phyloP scores from a whole-genome alignment of 1,284 basidiomycete species.

The Vanrija humicola region DNA sequence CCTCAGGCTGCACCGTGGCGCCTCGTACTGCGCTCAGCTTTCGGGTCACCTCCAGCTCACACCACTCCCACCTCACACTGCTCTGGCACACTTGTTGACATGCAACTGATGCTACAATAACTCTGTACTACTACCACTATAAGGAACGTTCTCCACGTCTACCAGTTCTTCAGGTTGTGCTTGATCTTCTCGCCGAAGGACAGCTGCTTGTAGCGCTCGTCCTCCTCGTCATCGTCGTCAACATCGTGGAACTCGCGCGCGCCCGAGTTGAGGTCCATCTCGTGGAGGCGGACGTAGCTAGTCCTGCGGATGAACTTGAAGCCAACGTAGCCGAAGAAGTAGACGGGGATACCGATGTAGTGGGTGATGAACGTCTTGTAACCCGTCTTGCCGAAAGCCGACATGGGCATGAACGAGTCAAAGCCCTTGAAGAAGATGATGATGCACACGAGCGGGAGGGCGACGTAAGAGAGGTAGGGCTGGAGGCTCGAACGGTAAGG shows the following conservation, averaged over 20 bases:
- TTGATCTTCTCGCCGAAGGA: slow-evolving; percentile 37
- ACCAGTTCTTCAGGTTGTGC: slow-evolving; percentile 44
- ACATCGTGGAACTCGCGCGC: slow-evolving; percentile 64
- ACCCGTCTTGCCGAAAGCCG: slow-evolving; percentile 32
- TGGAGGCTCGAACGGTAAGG: slow-evolving; percentile 59
- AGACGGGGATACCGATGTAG: slow-evolving; percentile 50
- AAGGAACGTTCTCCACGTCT: not conserved
- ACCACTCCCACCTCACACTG: too few species aligned
- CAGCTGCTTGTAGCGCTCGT: slow-evolving; percentile 25
- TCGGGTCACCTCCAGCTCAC: too few species aligned
- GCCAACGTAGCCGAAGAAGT: slow-evolving; percentile 58
- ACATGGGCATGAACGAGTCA: slow-evolving; percentile 54
- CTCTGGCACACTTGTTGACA: too few species aligned
- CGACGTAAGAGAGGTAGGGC: slow-evolving; percentile 51
- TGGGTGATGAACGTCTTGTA: slow-evolving; percentile 61
- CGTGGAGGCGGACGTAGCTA: slow-evolving; percentile 53
- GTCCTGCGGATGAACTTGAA: slow-evolving; percentile 61
- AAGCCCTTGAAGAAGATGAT: slow-evolving; percentile 66
- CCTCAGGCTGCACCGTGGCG: too few species aligned
- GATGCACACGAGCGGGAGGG: slow-evolving; percentile 57
- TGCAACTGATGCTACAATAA: too few species aligned
- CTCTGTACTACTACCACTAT: too few species aligned
- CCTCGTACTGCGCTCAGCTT: too few species aligned
- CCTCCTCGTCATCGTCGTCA: slow-evolving; percentile 50
- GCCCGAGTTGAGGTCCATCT: slow-evolving; percentile 64